Evolutionary conservation across 2,329 filamentous ascomycete genomes (phyloP).

Genomic region (Fusarium sp.): DNA sequence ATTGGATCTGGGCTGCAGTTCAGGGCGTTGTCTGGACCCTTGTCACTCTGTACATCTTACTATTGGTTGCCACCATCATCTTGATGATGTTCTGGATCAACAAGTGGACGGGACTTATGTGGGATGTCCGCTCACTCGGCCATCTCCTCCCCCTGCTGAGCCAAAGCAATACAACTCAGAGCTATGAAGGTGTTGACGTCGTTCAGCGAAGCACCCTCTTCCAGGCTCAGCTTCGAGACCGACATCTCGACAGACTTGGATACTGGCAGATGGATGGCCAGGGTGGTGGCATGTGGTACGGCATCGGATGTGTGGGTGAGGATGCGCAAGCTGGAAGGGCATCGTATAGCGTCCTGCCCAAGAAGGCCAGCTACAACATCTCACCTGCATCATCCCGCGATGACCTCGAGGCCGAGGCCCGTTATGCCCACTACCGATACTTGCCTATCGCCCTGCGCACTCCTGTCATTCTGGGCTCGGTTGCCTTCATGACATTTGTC

Average conservation of each 20-base stretch:
- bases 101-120: slow-evolving; percentile 80
- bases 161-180: slow-evolving; percentile 80
- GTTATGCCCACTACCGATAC: slow-evolving; percentile 65
- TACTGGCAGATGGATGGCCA: slow-evolving; percentile 83
- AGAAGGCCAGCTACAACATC: slow-evolving; percentile 47
- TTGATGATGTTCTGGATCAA: slow-evolving; percentile 74
- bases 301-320: slow-evolving; percentile 69
- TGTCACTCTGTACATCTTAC: slow-evolving; percentile 77
- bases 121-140: slow-evolving; percentile 86
- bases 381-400: slow-evolving; percentile 49
- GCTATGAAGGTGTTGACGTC: slow-evolving; percentile 76
- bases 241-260: slow-evolving; percentile 78
- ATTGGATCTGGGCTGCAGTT: slow-evolving; percentile 85
- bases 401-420: slow-evolving; percentile 43
- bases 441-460: slow-evolving; percentile 82
- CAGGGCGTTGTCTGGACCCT: slow-evolving; percentile 83
- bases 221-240: slow-evolving; percentile 63
- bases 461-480: slow-evolving; percentile 73
- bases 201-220: slow-evolving; percentile 65
- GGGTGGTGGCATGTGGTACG: slow-evolving; percentile 79
- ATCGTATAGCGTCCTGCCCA: slow-evolving; percentile 43
- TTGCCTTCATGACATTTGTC: slow-evolving; percentile 69
- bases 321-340: slow-evolving; percentile 39
- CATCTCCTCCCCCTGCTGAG: slow-evolving; percentile 84
- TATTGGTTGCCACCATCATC: slow-evolving; percentile 65